Evolutionary conservation across 2,329 filamentous ascomycete species (phyloP), one percentile per base, ranked within the genome.

Genomic region (Ploettnerulaceae sp.): DNA sequence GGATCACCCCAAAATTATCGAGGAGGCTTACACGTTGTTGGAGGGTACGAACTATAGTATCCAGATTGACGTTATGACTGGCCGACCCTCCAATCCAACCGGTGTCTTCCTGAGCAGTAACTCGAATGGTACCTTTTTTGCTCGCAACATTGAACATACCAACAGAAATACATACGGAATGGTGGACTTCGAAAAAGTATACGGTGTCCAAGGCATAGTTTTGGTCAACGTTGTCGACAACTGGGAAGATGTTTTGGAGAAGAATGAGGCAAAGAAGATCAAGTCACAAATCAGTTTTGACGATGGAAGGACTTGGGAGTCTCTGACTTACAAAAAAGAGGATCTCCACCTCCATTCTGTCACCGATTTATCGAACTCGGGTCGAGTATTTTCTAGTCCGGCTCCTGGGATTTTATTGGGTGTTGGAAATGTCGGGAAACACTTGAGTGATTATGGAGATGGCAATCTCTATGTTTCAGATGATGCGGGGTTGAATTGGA

Each of bases 1-100:
- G 6, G 80, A 81, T 34, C 83, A 86, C 52, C 89, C 95, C 65
- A 87, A 75, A 32, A 68, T 90, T 59, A 77, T 89, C 52, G 85
- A 95, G 64, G 80, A 91, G 63, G 88, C 87, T 2, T 98, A 96
- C 66, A 98, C 93, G 0, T 78, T 98, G 37, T 75, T 98, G 31
- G 91, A 97, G 68, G 93, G 90, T 61, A 97, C 93, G 32, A 91
- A 95, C 63, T 96, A 98, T 71, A 96, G 91, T 70, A 89, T 98
- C 58, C 91, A 97, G 68, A 82, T 98, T 45, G 90, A 97, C 66
- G 90, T 97, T 53, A 83, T 91, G 76, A 88, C 84, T 1, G 73
- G 73, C 29, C 72, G 71, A 34, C 76, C 76, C 9, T 76, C 75
- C 1, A 79, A 77, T 28, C 79, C 84, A 0, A 91, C 95, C 79